Percentiles rank a stretch among this genome's conserved stretches.
These are phyloP conservation scores for Elsinoe fawcettii DNA, from an alignment of 2,329 filamentous ascomycete species.

Conservation along the genomic window DNA sequence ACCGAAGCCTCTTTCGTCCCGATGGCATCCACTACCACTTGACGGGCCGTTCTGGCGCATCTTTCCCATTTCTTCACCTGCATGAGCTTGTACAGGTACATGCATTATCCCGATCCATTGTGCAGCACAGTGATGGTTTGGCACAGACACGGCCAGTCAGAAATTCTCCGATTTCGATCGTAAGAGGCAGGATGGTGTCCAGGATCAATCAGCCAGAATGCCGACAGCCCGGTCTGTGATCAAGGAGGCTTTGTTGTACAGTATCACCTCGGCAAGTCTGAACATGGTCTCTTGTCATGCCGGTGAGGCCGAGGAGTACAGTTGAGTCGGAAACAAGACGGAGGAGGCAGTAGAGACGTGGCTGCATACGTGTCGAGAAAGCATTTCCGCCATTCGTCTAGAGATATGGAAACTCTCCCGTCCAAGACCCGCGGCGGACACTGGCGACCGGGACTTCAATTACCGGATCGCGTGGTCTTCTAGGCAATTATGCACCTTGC, in stretches of 20 bases:
- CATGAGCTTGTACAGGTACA: constrained; percentile 1
- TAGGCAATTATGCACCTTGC: neutral
- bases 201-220: neutral
- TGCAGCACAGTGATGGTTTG: neutral
- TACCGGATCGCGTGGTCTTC: constrained; percentile 1
- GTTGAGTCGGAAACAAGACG: constrained; percentile 5
- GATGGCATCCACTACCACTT: neutral
- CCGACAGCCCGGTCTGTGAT: neutral
- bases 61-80: neutral
- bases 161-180: neutral
- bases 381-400: constrained; percentile 7
- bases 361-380: neutral
- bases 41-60: neutral
- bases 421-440: neutral
- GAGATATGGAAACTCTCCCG: too few species aligned
- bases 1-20: neutral
- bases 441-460: constrained; percentile 4
- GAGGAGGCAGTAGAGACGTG: neutral
- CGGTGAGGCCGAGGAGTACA: neutral
- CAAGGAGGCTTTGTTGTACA: neutral
- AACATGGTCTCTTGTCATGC: neutral
- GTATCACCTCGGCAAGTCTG: constrained; percentile 2
- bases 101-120: neutral
- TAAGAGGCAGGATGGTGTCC: neutral
- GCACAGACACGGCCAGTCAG: neutral